Percentiles rank a stretch among this genome's conserved stretches.
Evolutionary conservation across 139 green algal species (phyloP).

Genomic region (Medakamo hakoo): DNA sequence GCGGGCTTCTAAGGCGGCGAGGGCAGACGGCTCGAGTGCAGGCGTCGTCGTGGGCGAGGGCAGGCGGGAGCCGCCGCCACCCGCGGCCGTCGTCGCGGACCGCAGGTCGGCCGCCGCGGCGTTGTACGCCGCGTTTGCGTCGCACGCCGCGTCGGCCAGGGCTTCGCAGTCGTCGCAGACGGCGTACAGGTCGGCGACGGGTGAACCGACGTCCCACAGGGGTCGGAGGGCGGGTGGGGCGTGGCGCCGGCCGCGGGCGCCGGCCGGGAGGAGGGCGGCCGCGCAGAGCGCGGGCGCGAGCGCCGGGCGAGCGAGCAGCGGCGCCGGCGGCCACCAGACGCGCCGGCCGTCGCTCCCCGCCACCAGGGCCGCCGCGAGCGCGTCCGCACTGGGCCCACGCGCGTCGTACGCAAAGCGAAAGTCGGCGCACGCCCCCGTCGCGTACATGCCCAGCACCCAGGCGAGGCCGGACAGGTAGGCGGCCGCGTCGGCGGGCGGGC

Average conservation of each 20-base stretch:
- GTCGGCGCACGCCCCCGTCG: constrained; percentile 29
- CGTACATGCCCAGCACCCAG: constrained; percentile 70
- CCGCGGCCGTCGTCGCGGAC: too few species aligned
- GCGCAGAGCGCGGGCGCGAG: constrained; percentile 31
- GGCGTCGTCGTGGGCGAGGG: background rate
- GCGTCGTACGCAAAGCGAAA: constrained; percentile 41
- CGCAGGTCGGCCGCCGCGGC: too few species aligned
- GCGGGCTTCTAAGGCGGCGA: too few species aligned
- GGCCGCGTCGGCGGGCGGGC: constrained; percentile 1
- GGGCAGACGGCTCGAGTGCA: too few species aligned
- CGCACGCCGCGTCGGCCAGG: constrained; percentile 6
- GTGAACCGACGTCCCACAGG: constrained; percentile 19
- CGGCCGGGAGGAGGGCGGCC: constrained; percentile 36
- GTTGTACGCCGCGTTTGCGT: background rate
- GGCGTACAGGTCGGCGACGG: constrained; percentile 40
- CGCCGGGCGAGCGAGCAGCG: constrained; percentile 6
- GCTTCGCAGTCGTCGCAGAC: constrained; percentile 22
- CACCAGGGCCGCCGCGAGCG: constrained; percentile 10
- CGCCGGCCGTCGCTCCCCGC: background rate
- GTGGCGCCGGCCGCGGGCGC: constrained; percentile 6
- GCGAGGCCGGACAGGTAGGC: constrained; percentile 36
- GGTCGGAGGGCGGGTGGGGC: constrained; percentile 27
- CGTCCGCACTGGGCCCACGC: constrained; percentile 2
- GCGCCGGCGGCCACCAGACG: background rate
- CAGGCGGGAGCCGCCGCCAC: background rate